Conservation (phyloP, 2,329 filamentous ascomycete species). For the Chaetothyriales sp. region DNA sequence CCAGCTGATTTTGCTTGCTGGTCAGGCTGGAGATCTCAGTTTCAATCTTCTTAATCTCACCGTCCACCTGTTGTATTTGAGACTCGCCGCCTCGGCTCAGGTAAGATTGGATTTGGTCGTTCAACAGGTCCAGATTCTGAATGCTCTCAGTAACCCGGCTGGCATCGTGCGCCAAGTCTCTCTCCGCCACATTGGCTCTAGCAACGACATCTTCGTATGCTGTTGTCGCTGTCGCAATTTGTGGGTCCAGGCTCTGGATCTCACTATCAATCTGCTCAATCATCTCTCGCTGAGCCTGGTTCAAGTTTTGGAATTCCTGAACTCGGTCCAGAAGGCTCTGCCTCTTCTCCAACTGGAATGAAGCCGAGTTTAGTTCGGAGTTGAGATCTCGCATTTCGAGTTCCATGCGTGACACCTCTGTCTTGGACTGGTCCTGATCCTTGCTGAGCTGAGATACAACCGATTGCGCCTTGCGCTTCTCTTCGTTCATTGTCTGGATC, state of each 20-base stretch:
- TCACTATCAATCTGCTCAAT: constrained; percentile 58
- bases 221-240: constrained; percentile 59
- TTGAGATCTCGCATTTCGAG: constrained; percentile 60
- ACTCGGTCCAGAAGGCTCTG: constrained; percentile 54
- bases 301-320: constrained; percentile 55
- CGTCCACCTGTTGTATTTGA: constrained; percentile 54
- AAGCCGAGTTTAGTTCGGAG: constrained; percentile 54
- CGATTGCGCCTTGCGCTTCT: constrained; percentile 48
- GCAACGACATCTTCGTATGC: constrained; percentile 62
- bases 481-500: constrained; percentile 50
- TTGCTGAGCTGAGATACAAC: constrained; percentile 49
- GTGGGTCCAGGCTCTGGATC: constrained; percentile 56
- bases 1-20: constrained; percentile 50
- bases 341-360: constrained; percentile 70
- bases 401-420: constrained; percentile 55
- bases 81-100: constrained; percentile 57
- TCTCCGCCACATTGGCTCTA: constrained; percentile 57
- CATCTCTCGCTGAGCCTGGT: constrained; percentile 50
- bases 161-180: constrained; percentile 54
- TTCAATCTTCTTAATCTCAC: constrained; percentile 54
- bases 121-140: constrained; percentile 59
- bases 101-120: constrained; percentile 67
- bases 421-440: constrained; percentile 58
- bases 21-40: constrained; percentile 50
- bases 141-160: constrained; percentile 58